Conservation (phyloP, 2,329 filamentous ascomycete species). For the Fusarium poae region DNA sequence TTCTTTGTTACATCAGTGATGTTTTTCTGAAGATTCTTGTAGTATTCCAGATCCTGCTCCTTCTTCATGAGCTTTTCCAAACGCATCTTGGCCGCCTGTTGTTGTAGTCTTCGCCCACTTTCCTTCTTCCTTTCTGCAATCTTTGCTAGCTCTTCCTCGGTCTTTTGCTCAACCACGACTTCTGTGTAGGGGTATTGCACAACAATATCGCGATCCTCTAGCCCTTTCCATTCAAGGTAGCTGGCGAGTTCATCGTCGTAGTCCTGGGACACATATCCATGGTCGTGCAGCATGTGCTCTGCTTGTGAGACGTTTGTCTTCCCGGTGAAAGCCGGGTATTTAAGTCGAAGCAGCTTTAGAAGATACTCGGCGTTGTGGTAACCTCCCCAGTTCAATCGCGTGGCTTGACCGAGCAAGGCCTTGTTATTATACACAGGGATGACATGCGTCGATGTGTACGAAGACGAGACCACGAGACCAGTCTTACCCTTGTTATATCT, state of each 20-base stretch:
- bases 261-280: constrained; percentile 88
- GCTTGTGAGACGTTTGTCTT: constrained; percentile 90
- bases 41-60: constrained; percentile 95
- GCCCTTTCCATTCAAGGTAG: constrained; percentile 90
- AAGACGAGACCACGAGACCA: constrained; percentile 90
- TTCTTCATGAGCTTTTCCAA: constrained; percentile 95
- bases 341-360: constrained; percentile 87
- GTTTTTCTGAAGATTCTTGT: constrained; percentile 82
- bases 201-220: constrained; percentile 89
- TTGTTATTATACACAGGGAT: constrained; percentile 93
- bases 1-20: constrained; percentile 87
- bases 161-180: constrained; percentile 90
- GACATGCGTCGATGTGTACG: constrained; percentile 92
- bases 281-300: constrained; percentile 86
- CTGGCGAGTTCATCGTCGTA: constrained; percentile 82
- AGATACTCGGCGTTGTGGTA: constrained; percentile 92
- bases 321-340: constrained; percentile 89
- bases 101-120: constrained; percentile 88
- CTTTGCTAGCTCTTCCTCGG: constrained; percentile 89
- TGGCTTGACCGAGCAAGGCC: constrained; percentile 85
- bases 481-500: constrained; percentile 89
- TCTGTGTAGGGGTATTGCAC: constrained; percentile 96
- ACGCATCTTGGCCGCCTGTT: constrained; percentile 97
- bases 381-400: constrained; percentile 93
- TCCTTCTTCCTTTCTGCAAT: constrained; percentile 96